These are phyloP conservation scores for Colletotrichum brevisporum DNA, from an alignment of 2,329 filamentous ascomycete genomes.

Conservation along the genomic window DNA sequence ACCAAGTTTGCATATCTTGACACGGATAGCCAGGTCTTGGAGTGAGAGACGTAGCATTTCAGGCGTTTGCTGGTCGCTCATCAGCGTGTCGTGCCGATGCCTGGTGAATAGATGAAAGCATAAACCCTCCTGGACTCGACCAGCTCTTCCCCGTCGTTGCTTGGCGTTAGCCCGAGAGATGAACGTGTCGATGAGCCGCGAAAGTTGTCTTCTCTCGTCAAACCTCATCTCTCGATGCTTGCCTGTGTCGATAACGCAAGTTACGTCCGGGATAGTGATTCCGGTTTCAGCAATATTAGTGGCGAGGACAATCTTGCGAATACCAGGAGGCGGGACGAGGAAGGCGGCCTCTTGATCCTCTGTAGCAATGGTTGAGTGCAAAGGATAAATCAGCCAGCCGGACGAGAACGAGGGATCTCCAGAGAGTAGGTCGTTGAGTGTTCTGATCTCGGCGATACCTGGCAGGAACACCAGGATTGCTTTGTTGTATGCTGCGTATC, in stretches of 20 bases:
- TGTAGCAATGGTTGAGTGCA: conserved; percentile 95
- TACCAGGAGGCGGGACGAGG: conserved; percentile 82
- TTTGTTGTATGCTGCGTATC: conserved; percentile 81
- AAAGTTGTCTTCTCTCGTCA: conserved; percentile 92
- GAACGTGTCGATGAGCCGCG: conserved; percentile 91
- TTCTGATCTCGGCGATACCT: conserved; percentile 92
- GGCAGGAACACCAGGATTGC: conserved; percentile 96
- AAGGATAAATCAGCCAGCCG: conserved; percentile 87
- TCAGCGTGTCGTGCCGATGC: conserved; percentile 85
- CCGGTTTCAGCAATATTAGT: conserved; percentile 99
- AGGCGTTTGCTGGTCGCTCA: conserved; percentile 94
- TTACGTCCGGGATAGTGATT: conserved; percentile 98
- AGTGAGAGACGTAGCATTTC: conserved; percentile 95
- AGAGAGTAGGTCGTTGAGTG: conserved; percentile 86
- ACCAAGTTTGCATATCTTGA: conserved; percentile 97
- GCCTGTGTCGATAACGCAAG: conserved; percentile 95
- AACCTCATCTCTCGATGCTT: conserved; percentile 99
- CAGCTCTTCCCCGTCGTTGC: conserved; percentile 92
- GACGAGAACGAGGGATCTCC: conserved; percentile 82
- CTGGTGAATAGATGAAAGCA: conserved; percentile 98
- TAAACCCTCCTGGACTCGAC: conserved; percentile 93
- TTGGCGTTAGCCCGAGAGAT: conserved; percentile 97
- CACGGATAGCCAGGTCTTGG: conserved; percentile 93
- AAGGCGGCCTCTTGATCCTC: conserved; percentile 98
- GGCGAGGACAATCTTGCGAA: conserved; percentile 93